Percentiles rank a stretch among this genome's conserved stretches.
These are phyloP conservation scores for Fragosphaeria purpurea DNA, from an alignment of 2,329 filamentous ascomycete genomes.

Conservation along the genomic window DNA sequence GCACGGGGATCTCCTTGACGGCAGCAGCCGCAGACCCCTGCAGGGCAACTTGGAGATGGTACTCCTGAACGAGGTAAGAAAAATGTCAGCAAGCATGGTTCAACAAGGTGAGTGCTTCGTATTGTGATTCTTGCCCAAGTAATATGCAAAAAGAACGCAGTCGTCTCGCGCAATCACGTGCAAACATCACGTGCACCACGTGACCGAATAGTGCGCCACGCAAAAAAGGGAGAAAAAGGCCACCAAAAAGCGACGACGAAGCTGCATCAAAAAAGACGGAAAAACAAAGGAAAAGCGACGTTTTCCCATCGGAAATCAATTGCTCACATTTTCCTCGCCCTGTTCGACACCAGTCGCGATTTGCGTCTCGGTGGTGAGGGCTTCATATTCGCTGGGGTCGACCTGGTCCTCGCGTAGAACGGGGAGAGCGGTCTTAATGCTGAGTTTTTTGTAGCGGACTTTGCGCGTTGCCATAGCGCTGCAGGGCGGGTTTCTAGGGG, in stretches of 20 bases:
- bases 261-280: slow-evolving; percentile 15
- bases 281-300: slow-evolving; percentile 8
- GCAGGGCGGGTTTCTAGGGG: slow-evolving; percentile 9
- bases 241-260: background rate
- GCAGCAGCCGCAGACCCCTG: slow-evolving; percentile 45
- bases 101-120: too few relatives aligned
- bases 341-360: slow-evolving; percentile 96
- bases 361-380: slow-evolving; percentile 70
- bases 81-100: slow-evolving; percentile 19
- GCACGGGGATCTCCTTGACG: slow-evolving; percentile 55
- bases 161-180: background rate
- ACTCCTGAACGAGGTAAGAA: slow-evolving; percentile 54
- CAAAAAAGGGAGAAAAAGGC: too few relatives aligned
- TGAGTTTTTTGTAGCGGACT: slow-evolving; percentile 83
- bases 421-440: slow-evolving; percentile 76
- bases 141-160: background rate
- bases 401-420: slow-evolving; percentile 87
- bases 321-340: slow-evolving; percentile 89
- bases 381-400: slow-evolving; percentile 76
- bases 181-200: slow-evolving; percentile 25
- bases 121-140: too few relatives aligned
- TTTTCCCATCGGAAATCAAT: slow-evolving; percentile 13
- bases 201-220: background rate
- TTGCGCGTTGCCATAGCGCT: slow-evolving; percentile 52
- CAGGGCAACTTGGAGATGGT: slow-evolving; percentile 80